Evolutionary conservation across 148 eudicot species (phyloP).

Genomic region (Cornus controversa): DNA sequence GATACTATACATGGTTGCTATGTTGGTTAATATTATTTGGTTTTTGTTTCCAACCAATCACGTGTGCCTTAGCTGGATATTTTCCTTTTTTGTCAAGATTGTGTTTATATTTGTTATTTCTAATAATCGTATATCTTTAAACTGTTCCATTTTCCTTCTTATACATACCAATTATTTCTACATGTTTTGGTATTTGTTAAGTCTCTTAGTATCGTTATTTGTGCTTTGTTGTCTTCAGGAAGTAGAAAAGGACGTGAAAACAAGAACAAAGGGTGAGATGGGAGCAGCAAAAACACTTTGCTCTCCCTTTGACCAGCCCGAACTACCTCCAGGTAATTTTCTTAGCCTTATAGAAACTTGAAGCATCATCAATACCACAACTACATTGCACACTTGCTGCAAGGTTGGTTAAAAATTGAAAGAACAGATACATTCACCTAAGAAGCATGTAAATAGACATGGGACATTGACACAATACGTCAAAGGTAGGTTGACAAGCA

Average conservation of each 20-base stretch:
- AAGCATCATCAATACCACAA: background rate
- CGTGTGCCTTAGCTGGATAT: background rate
- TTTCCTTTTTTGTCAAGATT: background rate
- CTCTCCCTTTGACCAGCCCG: slow-evolving; percentile 94
- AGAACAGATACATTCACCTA: too few species aligned
- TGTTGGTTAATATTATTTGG: background rate
- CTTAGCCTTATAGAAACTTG: background rate
- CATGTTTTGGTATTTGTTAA: background rate
- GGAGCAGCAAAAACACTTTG: slow-evolving; percentile 96
- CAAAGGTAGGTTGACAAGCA: background rate
- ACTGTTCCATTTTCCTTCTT: background rate
- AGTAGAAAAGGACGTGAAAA: slow-evolving; percentile 90
- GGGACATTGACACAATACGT: too few species aligned
- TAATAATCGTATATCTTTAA: background rate
- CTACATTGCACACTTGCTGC: background rate
- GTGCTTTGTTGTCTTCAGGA: slow-evolving; percentile 40
- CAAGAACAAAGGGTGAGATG: slow-evolving; percentile 88
- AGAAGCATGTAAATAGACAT: too few species aligned
- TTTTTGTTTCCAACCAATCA: background rate
- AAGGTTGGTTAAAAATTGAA: background rate
- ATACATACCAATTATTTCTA: background rate
- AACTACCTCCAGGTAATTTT: slow-evolving; percentile 68
- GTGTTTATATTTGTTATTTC: slow-evolving; percentile 1
- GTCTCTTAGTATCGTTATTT: background rate
- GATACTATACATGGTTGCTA: too few species aligned